Evolutionary conservation across 805 yeast genomes (phyloP).

Genomic region (Ogataea paraovalis): DNA sequence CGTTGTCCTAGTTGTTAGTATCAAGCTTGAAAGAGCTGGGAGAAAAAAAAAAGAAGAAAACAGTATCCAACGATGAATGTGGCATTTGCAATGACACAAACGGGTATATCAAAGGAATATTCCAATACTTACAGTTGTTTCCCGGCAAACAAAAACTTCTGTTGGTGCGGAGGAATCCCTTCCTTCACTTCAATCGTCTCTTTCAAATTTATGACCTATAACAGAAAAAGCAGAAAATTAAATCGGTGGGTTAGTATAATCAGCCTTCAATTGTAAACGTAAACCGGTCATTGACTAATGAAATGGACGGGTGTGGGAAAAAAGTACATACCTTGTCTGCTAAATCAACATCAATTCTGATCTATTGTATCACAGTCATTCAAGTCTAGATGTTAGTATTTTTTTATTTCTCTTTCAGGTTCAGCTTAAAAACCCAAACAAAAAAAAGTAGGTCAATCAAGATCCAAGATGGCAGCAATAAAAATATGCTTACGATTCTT

Average conservation of each 20-base stretch:
- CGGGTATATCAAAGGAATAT: no score
- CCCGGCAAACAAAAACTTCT: constrained; percentile 84
- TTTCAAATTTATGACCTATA: constrained; percentile 56
- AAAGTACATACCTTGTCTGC: constrained; percentile 50
- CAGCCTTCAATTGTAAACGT: no score
- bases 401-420: neutral
- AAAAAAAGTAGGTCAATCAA: no score
- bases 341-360: constrained; percentile 70
- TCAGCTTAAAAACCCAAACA: no score
- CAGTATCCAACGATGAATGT: neutral
- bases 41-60: neutral
- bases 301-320: no score
- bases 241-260: neutral
- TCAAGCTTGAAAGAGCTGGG: neutral
- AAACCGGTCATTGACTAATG: no score
- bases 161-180: constrained; percentile 96
- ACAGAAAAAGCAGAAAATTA: constrained; percentile 9
- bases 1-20: constrained; percentile 3
- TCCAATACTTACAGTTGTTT: constrained; percentile 80
- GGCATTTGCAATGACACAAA: neutral
- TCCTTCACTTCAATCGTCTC: constrained; percentile 94
- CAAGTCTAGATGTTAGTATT: constrained; percentile 2
- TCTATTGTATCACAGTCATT: constrained; percentile 29
- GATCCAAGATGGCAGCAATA: no score
- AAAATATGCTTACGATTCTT: constrained; percentile 58